These are phyloP conservation scores for Astrephomene gubernaculifera DNA, from an alignment of 139 green algal genomes.

Conservation along the genomic window DNA sequence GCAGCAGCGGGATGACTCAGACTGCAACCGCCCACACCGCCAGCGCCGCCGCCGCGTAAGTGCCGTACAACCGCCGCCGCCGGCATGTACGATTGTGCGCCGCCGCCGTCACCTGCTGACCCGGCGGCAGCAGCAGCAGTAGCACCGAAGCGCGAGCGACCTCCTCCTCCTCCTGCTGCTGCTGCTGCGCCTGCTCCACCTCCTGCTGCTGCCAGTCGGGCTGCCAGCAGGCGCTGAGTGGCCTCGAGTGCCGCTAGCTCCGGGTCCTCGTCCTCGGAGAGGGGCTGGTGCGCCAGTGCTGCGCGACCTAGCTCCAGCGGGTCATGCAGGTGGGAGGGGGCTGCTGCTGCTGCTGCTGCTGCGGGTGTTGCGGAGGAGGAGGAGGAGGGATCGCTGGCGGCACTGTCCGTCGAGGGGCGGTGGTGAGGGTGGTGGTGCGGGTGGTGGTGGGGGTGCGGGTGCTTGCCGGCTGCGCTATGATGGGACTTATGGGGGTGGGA, in stretches of 20 bases:
- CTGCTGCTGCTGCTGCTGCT: no score
- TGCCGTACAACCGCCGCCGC: background rate
- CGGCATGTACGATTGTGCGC: background rate
- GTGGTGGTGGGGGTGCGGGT: no score
- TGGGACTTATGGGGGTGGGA: no score
- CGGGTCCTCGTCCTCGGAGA: conserved; percentile 20
- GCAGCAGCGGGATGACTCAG: background rate
- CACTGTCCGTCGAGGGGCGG: no score
- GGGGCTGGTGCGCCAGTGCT: no score
- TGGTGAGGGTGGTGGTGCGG: no score
- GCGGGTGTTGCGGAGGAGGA: no score
- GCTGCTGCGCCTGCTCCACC: background rate
- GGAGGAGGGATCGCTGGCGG: no score
- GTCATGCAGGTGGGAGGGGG: no score
- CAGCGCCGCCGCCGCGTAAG: background rate
- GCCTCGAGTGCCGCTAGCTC: conserved; percentile 38
- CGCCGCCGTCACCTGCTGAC: background rate
- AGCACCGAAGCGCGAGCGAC: background rate
- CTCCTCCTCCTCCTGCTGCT: background rate
- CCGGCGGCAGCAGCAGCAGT: background rate
- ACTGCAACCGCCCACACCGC: no score
- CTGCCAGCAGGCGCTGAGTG: background rate
- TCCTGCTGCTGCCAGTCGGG: background rate
- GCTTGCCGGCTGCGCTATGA: no score
- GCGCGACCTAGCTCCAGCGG: no score